Evolutionary conservation across 768 basidiomycete species (phyloP), one percentile per base, ranked within the genome.

Genomic region (Suillus plorans): DNA sequence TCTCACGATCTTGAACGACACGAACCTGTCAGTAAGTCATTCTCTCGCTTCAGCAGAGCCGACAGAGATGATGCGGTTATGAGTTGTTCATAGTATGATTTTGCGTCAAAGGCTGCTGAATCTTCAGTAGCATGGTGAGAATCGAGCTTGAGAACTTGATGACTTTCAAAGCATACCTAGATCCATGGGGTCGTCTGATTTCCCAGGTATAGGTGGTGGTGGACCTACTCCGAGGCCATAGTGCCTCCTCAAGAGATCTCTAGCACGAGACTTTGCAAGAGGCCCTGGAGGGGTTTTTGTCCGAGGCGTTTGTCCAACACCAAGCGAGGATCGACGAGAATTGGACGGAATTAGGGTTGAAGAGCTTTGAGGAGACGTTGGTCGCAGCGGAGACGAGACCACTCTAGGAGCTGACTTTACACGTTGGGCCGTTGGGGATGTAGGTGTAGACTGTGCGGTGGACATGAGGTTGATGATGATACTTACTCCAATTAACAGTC

Each of bases 181-280:
- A 69, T 92, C 91, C 90, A 94, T 91, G 16, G 92, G 90, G 73
- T 94, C 93, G 61, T 82, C 81, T 39, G 78, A 79, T 47, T 82
- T 84, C 37, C 86, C 86, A 2, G 83, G 80, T 1, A 81, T 70
- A 25, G 91, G 84, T 4, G 84, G 81, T 14, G 91, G 93, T 39
- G 86, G 86, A 0, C 88, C 89, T n/a, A 91, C 78, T 20, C 88
- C 90, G 34, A 96, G 77, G 6, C 93, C 92, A 82, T 96, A 96
- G 71, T 96, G 94, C 68, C 92, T 93, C 70, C 94, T 81, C 60
- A 95, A 71, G 58, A 95, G 74, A 72, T 94, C 92, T 68, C 89
- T 82, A 14, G 93, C 93, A 18, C 88, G 81, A 22, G 83, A 79
- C 70, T 87, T 88, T 25, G 72, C 66, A 39, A 73, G 70, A 28